Conservation (phyloP, 345 rosid genomes). For the Cardiospermum halicacabum region DNA sequence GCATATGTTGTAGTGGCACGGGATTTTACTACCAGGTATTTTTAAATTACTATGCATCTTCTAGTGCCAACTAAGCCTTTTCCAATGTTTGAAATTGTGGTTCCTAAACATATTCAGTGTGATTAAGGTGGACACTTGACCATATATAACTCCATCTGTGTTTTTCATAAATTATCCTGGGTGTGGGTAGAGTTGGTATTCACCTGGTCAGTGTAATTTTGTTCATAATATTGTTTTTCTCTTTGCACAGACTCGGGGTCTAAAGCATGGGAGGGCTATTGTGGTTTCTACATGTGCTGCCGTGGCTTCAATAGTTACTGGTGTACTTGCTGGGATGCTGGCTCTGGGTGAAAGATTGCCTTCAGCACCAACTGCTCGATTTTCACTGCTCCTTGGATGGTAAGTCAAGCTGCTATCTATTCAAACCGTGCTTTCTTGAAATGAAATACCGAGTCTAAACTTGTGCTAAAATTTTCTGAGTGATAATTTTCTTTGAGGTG, state of each 20-base stretch:
- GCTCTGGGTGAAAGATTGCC: constrained; percentile 88
- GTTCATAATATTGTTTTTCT: constrained; percentile 6
- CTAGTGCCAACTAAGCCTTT: not conserved
- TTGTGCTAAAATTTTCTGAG: not conserved
- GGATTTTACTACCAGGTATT: constrained; percentile 92
- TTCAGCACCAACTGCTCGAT: constrained; percentile 67
- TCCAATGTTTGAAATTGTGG: constrained; percentile 4
- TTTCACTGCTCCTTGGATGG: constrained; percentile 84
- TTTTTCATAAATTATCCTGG: constrained; percentile 5
- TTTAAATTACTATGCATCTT: constrained; percentile 2
- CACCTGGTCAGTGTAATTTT: not conserved
- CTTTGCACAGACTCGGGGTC: constrained; percentile 71
- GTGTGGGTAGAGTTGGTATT: not conserved
- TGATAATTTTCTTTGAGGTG: not conserved
- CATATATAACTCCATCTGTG: not conserved
- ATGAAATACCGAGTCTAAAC: not conserved
- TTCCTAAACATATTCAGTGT: not conserved
- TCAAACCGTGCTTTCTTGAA: not conserved
- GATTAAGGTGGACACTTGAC: not conserved
- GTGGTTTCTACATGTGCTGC: constrained; percentile 95
- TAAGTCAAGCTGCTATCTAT: constrained; percentile 19
- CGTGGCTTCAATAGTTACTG: constrained; percentile 90
- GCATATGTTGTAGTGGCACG: constrained; percentile 82
- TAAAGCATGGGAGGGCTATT: constrained; percentile 95
- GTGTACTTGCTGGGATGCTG: constrained; percentile 95